These are phyloP conservation scores for Waltergamsia citrina DNA, from an alignment of 2,329 filamentous ascomycete species.

Conservation along the genomic window DNA sequence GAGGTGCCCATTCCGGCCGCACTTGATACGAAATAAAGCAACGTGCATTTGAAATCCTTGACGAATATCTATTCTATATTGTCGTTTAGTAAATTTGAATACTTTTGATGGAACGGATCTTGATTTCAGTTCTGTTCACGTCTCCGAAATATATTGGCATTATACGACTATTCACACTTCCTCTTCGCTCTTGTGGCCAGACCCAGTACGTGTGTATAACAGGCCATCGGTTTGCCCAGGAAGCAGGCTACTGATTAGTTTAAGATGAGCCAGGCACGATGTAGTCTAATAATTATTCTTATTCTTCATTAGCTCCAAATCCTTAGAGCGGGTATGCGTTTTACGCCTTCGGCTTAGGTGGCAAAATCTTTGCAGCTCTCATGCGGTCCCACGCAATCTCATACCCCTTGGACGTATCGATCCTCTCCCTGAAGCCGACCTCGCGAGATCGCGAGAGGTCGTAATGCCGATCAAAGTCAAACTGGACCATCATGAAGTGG, in stretches of 20 bases:
- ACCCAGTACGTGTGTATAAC: too few species aligned
- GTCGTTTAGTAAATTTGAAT: not conserved
- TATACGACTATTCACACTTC: too few species aligned
- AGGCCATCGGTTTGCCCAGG: too few species aligned
- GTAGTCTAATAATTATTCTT: not conserved
- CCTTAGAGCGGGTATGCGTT: too few species aligned
- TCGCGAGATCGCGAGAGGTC: constrained; percentile 7
- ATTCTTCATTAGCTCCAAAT: not conserved
- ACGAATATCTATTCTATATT: not conserved
- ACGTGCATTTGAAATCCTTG: not conserved
- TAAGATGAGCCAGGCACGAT: too few species aligned
- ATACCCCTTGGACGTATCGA: constrained; percentile 8
- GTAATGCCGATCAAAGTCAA: constrained; percentile 11
- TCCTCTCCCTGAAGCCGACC: constrained; percentile 8
- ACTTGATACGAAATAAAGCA: not conserved
- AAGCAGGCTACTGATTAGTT: too few species aligned
- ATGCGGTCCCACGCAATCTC: constrained; percentile 7
- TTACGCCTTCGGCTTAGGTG: not conserved
- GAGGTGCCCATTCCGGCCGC: constrained; percentile 26
- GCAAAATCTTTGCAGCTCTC: constrained; percentile 8
- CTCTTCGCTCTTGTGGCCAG: too few species aligned
- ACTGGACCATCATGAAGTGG: constrained; percentile 9
- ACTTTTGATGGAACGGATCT: not conserved
- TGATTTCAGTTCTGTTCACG: too few species aligned
- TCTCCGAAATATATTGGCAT: too few species aligned